A percentile compares a stretch with the other conserved stretches of the same genome.
Conservation (phyloP, 352 stramenopile genomes). For the Pythium aphanidermatum region DNA sequence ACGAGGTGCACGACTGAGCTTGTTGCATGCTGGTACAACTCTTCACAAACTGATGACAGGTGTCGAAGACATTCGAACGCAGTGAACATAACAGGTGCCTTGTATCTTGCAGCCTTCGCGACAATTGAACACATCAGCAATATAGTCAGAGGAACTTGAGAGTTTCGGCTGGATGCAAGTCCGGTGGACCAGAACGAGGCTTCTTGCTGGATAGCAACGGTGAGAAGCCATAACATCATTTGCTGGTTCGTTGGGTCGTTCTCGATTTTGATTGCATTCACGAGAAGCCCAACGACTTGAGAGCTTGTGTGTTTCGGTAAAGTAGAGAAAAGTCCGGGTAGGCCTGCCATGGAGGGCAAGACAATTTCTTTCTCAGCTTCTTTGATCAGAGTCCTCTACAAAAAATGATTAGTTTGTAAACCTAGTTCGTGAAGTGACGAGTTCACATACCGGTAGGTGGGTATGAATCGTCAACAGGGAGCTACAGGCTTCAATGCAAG, state of each 20-base stretch:
- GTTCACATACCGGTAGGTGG: slow-evolving; percentile 49
- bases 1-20: slow-evolving; percentile 79
- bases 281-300: slow-evolving; percentile 77
- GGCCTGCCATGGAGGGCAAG: slow-evolving; percentile 48
- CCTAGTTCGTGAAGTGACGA: neutral
- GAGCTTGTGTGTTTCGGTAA: slow-evolving; percentile 82
- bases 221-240: slow-evolving; percentile 87
- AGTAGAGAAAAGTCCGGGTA: slow-evolving; percentile 69
- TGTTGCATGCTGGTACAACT: slow-evolving; percentile 68
- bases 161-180: slow-evolving; percentile 75
- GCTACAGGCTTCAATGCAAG: slow-evolving; percentile 75
- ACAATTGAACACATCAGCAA: slow-evolving; percentile 80
- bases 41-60: slow-evolving; percentile 67
- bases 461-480: slow-evolving; percentile 79
- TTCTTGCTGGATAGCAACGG: slow-evolving; percentile 82
- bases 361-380: slow-evolving; percentile 73
- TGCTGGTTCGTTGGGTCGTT: slow-evolving; percentile 83
- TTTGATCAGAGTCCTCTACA: slow-evolving; percentile 61
- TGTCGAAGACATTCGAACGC: slow-evolving; percentile 82
- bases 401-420: neutral
- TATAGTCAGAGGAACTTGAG: slow-evolving; percentile 81
- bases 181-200: slow-evolving; percentile 79
- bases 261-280: slow-evolving; percentile 79
- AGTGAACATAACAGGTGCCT: slow-evolving; percentile 78
- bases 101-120: slow-evolving; percentile 76